A percentile compares a stretch with the other conserved stretches of the same genome.
Evolutionary conservation across 2,329 filamentous ascomycete species (phyloP).

Genomic region (Talaromyces sp.): DNA sequence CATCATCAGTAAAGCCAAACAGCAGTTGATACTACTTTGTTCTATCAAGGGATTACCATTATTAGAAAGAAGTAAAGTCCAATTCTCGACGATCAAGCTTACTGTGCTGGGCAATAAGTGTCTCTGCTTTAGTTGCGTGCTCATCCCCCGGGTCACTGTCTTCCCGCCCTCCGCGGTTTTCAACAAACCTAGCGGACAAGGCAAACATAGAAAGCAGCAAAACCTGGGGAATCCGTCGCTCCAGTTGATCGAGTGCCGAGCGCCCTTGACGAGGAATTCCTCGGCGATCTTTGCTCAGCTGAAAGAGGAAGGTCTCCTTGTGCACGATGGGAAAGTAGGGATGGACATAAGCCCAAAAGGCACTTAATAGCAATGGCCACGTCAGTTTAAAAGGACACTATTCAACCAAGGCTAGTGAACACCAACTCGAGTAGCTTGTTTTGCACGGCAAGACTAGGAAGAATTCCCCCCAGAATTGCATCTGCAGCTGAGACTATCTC

Average conservation of each 20-base stretch:
- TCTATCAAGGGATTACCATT: neutral
- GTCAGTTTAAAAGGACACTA: neutral
- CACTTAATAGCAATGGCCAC: neutral
- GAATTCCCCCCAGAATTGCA: constrained; percentile 9
- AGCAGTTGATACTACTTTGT: constrained; percentile 11
- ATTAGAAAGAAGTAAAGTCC: neutral
- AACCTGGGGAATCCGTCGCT: constrained; percentile 11
- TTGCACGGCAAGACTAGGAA: constrained; percentile 9
- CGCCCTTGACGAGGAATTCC: constrained; percentile 8
- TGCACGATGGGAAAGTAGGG: constrained; percentile 10
- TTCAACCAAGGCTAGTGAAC: neutral
- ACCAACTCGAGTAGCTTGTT: constrained; percentile 10
- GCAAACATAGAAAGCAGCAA: constrained; percentile 10
- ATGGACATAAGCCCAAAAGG: constrained; percentile 10
- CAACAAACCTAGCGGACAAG: constrained; percentile 8
- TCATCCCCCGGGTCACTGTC: constrained; percentile 11
- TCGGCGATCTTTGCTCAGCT: constrained; percentile 10
- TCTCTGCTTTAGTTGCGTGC: constrained; percentile 9
- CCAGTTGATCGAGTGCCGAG: constrained; percentile 11
- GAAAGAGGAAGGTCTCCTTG: constrained; percentile 11
- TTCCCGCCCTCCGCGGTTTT: constrained; percentile 3
- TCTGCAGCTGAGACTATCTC: constrained; percentile 11
- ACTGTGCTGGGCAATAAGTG: constrained; percentile 12
- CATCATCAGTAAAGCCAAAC: constrained; percentile 11
- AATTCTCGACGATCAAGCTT: neutral